Conservation (phyloP, 2,329 filamentous ascomycete species). For the Dactylellina drechsleri region DNA sequence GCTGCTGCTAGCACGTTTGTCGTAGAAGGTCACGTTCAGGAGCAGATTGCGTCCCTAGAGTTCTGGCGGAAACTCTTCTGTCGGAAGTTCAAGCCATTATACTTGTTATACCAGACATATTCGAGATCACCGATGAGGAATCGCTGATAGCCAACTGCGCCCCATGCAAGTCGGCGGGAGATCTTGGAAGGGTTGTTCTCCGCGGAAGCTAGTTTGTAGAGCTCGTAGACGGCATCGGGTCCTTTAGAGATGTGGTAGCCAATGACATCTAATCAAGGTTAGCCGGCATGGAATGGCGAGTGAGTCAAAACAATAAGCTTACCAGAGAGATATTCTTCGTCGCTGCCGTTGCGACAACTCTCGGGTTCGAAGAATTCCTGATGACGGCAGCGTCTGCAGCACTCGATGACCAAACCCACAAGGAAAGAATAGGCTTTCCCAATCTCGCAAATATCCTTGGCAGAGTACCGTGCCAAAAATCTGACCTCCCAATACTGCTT, state of each 20-base stretch:
- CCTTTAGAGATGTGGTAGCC: slow-evolving; percentile 55
- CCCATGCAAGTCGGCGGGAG: slow-evolving; percentile 48
- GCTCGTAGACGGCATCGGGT: slow-evolving; percentile 41
- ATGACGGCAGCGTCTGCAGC: slow-evolving; percentile 43
- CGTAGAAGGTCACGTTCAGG: background rate
- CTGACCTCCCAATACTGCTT: slow-evolving; percentile 52
- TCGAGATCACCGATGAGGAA: slow-evolving; percentile 55
- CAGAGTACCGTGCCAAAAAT: slow-evolving; percentile 49
- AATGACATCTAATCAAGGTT: slow-evolving; percentile 36
- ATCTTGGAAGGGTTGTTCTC: slow-evolving; percentile 46
- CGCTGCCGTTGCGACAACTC: slow-evolving; percentile 38
- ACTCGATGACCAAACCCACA: slow-evolving; percentile 48
- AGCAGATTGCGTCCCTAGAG: slow-evolving; percentile 39
- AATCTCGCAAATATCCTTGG: slow-evolving; percentile 49
- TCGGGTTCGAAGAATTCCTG: slow-evolving; percentile 54
- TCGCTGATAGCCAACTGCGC: slow-evolving; percentile 53
- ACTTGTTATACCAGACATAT: slow-evolving; percentile 53
- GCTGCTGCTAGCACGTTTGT: no score
- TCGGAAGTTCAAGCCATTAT: slow-evolving; percentile 47
- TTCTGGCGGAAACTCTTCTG: slow-evolving; percentile 49
- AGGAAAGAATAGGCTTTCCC: slow-evolving; percentile 53
- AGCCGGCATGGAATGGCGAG: background rate
- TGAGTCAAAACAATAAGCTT: slow-evolving; percentile 3
- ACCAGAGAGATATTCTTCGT: slow-evolving; percentile 55
- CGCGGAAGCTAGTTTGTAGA: slow-evolving; percentile 30